Evolutionary conservation across 2,329 filamentous ascomycete species (phyloP).

Genomic region (Cytospora chrysosperma): DNA sequence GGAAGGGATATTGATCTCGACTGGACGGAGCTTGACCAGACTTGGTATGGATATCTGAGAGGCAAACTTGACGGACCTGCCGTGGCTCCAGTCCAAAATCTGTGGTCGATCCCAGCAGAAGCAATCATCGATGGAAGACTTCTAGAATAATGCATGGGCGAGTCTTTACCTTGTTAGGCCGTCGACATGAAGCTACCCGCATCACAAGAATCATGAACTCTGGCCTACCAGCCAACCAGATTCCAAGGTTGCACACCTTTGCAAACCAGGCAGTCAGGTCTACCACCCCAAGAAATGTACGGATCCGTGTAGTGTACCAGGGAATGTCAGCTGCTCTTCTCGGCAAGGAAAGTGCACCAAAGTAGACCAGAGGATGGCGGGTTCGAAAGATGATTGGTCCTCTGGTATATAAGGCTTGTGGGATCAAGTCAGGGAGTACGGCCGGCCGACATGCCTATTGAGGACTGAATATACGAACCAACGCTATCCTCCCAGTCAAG

Average conservation of each 20-base stretch:
- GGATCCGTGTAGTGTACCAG: no score
- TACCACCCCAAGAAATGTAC: no score
- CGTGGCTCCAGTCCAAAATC: not conserved
- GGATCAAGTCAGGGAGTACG: not conserved
- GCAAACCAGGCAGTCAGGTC: no score
- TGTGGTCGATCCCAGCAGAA: not conserved
- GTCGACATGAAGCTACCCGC: not conserved
- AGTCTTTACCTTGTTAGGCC: not conserved
- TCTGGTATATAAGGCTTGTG: not conserved
- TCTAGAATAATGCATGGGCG: not conserved
- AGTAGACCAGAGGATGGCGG: no score
- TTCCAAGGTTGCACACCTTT: no score
- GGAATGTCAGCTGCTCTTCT: not conserved
- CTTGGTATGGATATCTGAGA: not conserved
- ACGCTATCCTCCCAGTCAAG: no score
- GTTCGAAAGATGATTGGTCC: not conserved
- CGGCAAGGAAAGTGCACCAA: not conserved
- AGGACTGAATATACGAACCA: not conserved
- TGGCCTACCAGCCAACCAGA: not conserved
- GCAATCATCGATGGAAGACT: not conserved
- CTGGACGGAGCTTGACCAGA: not conserved
- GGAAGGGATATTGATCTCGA: no score
- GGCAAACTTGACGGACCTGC: not conserved
- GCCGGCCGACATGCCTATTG: not conserved
- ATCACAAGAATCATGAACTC: not conserved